These are phyloP conservation scores for Polygonum aviculare DNA, from an alignment of 148 eudicot genomes.

Conservation along the genomic window DNA sequence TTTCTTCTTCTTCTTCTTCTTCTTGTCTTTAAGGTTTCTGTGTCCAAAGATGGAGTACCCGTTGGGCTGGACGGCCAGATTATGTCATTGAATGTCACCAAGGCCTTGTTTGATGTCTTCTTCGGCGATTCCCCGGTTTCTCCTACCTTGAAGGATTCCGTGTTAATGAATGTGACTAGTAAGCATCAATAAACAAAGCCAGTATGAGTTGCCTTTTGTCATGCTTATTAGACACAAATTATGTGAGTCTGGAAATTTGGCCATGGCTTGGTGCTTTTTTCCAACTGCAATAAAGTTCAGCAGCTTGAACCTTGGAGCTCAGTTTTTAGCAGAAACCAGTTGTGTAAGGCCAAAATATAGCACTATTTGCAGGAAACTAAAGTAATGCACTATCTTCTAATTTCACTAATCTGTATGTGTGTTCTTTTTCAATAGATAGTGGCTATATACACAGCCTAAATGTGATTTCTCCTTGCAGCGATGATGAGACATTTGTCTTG, in stretches of 20 bases:
- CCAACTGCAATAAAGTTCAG: neutral
- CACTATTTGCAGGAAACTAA: neutral
- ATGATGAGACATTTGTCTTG: neutral
- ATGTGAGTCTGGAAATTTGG: neutral
- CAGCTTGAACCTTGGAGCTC: neutral
- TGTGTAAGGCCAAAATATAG: neutral
- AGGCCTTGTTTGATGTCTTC: slow-evolving; percentile 72
- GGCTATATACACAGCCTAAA: neutral
- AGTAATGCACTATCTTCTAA: neutral
- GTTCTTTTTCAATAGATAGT: neutral
- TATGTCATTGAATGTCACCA: slow-evolving; percentile 61
- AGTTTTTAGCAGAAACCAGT: neutral
- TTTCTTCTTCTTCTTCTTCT: neutral
- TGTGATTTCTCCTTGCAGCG: neutral
- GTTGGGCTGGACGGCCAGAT: slow-evolving; percentile 57
- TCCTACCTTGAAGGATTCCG: slow-evolving; percentile 75
- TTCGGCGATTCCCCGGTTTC: slow-evolving; percentile 76
- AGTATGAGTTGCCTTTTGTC: neutral
- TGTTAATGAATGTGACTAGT: slow-evolving; percentile 42
- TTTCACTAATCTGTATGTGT: neutral
- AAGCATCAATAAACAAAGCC: neutral
- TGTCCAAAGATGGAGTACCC: slow-evolving; percentile 50
- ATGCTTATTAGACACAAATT: neutral
- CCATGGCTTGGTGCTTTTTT: neutral
- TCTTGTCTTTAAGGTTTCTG: slow-evolving; percentile 35